Evolutionary conservation across 148 eudicot genomes (phyloP).

Genomic region (Nepenthes mirabilis): DNA sequence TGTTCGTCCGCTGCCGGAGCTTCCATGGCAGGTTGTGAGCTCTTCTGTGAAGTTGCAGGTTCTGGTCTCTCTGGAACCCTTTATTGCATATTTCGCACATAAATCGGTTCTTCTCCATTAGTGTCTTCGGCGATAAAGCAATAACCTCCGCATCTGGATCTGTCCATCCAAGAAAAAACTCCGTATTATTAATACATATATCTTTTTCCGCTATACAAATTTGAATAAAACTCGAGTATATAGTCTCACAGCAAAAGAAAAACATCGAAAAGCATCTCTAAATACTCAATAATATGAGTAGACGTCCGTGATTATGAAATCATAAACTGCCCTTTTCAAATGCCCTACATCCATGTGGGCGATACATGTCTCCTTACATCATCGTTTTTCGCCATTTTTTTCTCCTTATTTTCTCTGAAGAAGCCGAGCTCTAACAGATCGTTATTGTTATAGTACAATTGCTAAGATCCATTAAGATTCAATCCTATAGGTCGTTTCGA

Average conservation of each 20-base stretch:
- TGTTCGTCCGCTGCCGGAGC: constrained; percentile 41
- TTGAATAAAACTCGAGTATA: no score
- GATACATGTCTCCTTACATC: no score
- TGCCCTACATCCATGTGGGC: no score
- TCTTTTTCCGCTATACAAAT: no score
- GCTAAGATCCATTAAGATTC: not conserved
- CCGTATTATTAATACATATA: not conserved
- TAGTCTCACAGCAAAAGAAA: no score
- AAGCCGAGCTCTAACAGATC: no score
- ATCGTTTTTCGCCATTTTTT: no score
- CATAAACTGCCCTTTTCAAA: no score
- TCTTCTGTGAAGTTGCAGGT: constrained; percentile 75
- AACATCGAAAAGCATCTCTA: no score
- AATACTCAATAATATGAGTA: no score
- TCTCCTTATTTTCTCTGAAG: no score
- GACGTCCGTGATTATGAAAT: no score
- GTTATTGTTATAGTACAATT: not conserved
- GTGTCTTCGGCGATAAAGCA: constrained; percentile 68
- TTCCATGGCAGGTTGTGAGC: constrained; percentile 93
- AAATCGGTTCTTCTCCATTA: constrained; percentile 81
- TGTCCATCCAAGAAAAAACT: constrained; percentile 4
- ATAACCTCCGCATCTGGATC: constrained; percentile 96
- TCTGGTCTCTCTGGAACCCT: constrained; percentile 88
- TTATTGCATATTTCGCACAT: constrained; percentile 89
- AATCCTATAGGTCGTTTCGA: not conserved